Percentiles rank a stretch among this genome's conserved stretches.
Conservation (phyloP, 75 land plant genomes). For the Pinus tabuliformis region DNA sequence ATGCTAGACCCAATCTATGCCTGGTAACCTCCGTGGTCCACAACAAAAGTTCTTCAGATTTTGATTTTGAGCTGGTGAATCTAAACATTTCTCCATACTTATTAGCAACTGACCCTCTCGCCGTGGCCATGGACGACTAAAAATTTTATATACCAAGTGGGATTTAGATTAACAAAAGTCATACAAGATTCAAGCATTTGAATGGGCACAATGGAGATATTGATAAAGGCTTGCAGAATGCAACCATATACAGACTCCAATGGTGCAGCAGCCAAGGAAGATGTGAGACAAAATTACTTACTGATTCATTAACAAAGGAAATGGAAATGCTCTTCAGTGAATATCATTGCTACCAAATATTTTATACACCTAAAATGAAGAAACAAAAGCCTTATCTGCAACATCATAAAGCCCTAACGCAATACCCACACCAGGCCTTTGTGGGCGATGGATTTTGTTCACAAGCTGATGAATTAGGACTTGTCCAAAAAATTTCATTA, state of each 20-base stretch:
- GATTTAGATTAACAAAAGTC: not conserved
- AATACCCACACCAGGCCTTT: not conserved
- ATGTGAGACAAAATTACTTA: not conserved
- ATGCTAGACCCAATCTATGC: not conserved
- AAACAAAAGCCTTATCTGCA: not conserved
- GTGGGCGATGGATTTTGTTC: not conserved
- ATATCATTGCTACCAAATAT: not conserved
- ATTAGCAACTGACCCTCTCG: too few relatives aligned
- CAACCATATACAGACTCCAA: not conserved
- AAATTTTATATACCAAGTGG: not conserved
- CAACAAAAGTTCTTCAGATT: not conserved
- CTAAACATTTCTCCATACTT: not conserved
- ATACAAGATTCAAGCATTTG: constrained; percentile 3
- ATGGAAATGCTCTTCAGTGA: constrained; percentile 3
- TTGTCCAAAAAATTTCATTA: not conserved
- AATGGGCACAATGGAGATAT: not conserved
- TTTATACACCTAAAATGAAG: constrained; percentile 6
- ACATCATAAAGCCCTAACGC: constrained; percentile 6
- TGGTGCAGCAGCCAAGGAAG: constrained; percentile 3
- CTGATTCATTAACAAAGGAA: constrained; percentile 5
- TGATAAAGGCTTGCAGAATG: constrained; percentile 1
- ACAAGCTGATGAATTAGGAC: not conserved
- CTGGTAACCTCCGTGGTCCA: not conserved
- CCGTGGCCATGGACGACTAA: not conserved
- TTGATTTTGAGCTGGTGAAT: not conserved